Evolutionary conservation across 1,284 basidiomycete genomes (phyloP), one percentile per base, ranked within the genome.

Genomic region (Rhizoctonia solani): DNA sequence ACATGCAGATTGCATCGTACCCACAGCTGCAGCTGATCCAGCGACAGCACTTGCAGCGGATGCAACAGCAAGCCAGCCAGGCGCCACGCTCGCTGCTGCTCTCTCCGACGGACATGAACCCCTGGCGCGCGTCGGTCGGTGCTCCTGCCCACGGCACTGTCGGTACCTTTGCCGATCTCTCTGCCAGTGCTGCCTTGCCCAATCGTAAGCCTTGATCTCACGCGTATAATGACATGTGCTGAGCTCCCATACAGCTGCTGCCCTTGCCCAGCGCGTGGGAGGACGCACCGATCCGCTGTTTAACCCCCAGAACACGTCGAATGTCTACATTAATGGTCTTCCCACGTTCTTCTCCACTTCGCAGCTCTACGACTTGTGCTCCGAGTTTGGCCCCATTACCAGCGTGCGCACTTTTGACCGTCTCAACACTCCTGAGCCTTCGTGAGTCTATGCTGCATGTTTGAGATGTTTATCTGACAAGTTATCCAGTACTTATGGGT

Each of bases 311-410:
- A 73, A 73, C 49, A 74, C 73, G 16, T 72, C 86, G 0, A 87
- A 87, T 70, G 84, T 87, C 1, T 87, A 87, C 73, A 86, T 87
- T 74, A 87, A 87, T 72, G 86, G 86, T 4, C 79, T 87, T 3
- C 85, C 85, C 1, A 83, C 86, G 9, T 81, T 86, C 74, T 87
- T 80, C 72, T 82, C 85, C 0, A 86, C 87, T 70, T 84, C 85
- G 67, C 81, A 86, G 66, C 77, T 87, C 32, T 84, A 82, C 72
- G 81, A 81, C 32, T 81, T 87, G 37, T 78, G 83, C 25, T 76
- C 79, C 21, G 82, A 81, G 19, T 87, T 81, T 71, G 86, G 86
- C 5, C 77, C 77, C 27, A 81, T 87, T 13, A 77, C 81, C 70
- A 87, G 85, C 66, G 85, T 87, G 14, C 75, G 86, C 66, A 85